phyloP scores from a whole-genome alignment of 352 stramenopile species.

The Phytophthora niederhauseri region DNA sequence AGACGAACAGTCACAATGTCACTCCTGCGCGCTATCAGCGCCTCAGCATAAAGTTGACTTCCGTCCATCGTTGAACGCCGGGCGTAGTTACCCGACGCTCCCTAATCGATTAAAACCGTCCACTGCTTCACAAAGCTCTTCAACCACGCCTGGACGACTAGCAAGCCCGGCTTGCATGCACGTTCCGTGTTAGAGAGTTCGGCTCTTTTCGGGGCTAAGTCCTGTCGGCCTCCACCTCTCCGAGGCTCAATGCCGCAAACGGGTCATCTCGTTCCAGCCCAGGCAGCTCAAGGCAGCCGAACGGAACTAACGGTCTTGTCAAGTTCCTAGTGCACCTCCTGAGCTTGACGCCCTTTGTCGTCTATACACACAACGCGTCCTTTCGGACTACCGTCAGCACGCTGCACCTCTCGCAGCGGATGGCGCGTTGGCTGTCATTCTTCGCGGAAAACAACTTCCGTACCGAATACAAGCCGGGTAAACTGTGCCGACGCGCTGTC shows the following conservation, averaged over 20 bases:
- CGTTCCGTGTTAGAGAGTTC: constrained; percentile 10
- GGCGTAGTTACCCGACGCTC: constrained; percentile 14
- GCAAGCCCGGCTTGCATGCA: constrained; percentile 13
- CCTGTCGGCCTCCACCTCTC: not conserved
- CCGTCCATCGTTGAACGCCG: constrained; percentile 8
- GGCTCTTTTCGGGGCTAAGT: not conserved
- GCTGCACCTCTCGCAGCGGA: too few relatives aligned
- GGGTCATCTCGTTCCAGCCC: too few relatives aligned
- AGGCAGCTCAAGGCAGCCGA: too few relatives aligned
- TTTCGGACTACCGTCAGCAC: too few relatives aligned
- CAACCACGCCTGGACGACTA: not conserved
- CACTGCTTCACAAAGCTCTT: constrained; percentile 11
- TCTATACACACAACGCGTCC: too few relatives aligned
- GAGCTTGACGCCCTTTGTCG: too few relatives aligned
- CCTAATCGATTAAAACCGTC: constrained; percentile 7
- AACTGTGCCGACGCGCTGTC: too few relatives aligned
- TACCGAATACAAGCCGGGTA: too few relatives aligned
- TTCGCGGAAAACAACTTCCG: too few relatives aligned
- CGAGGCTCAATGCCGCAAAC: not conserved
- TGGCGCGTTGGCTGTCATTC: too few relatives aligned
- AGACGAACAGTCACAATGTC: constrained; percentile 7
- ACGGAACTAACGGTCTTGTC: too few relatives aligned
- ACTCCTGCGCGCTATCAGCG: constrained; percentile 1
- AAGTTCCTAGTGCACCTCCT: too few relatives aligned
- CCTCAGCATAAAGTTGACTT: constrained; percentile 17